Base-by-base conservation (phyloP, 768 basidiomycete genomes). In the Calocybe cyanea region DNA sequence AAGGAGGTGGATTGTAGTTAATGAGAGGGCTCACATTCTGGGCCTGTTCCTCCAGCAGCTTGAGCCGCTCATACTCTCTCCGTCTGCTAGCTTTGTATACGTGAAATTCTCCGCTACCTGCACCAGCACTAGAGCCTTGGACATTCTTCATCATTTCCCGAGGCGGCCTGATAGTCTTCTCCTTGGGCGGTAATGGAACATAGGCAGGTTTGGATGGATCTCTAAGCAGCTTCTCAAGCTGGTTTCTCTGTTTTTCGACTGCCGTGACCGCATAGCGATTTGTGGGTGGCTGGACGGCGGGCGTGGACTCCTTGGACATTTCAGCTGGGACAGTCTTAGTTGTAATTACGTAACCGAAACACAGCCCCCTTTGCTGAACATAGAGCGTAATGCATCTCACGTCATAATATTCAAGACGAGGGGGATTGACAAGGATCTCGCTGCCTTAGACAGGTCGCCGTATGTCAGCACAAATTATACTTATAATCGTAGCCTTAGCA, bases 81-180 rank as follows among this genome's bases (percentile, higher is more conserved):
- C 95, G 76, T 51, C 96, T 71, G 53, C 85, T 83, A 14, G 95
- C 94, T 62, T 98, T 98, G 72, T 98, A 99, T 0, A 99, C 96
- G 62, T 99, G 96, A 60, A 98, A 97, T 65, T 95, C 94, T 34
- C 95, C 95, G 46, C 89, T 92, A 41, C 96, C 96, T 14, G 96
- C 96, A 36, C 95, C 96, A 6, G 96, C 93, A 64, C 90, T 92
- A 13, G 91, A 94, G 0, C 96, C 96, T 65, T 97, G 94, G 6
- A 99, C 95, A 57, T 98, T 98, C 77, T 96, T 97, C 90, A 99
- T 97, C 90, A 92, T 92, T 63, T 92, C 96, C 39, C 90, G 75
- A 7, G 94, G 75, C 1, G 93, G 73, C 15, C 92, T 73, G 23
- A 97, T 72, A 0, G 73, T 75, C 70, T 90, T 93, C 51, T 89